Evolutionary conservation across 306 rosid genomes (phyloP).

Genomic region (Adenanthera pavonina): DNA sequence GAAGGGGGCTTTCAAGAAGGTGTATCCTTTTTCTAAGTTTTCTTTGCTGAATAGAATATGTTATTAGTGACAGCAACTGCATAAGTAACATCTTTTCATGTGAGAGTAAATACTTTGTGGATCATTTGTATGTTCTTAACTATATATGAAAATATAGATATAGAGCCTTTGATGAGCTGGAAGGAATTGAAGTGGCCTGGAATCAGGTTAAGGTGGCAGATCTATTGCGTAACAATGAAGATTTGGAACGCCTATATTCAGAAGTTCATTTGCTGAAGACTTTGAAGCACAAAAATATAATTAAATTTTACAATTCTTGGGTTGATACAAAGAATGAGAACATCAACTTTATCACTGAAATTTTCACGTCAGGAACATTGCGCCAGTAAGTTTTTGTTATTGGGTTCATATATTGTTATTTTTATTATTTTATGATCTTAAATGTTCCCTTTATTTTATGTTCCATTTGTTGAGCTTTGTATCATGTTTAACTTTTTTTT

Average conservation of each 20-base stretch:
- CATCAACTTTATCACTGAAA: slow-evolving; percentile 92
- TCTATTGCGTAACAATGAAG: slow-evolving; percentile 77
- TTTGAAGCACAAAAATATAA: slow-evolving; percentile 92
- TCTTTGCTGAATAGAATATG: neutral
- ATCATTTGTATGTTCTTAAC: slow-evolving; percentile 57
- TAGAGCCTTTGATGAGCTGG: slow-evolving; percentile 94
- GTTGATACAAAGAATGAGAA: slow-evolving; percentile 76
- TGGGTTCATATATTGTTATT: neutral
- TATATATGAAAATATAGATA: slow-evolving; percentile 64
- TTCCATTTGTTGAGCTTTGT: slow-evolving; percentile 4
- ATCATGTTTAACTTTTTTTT: slow-evolving; percentile 28
- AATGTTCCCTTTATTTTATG: too few species aligned
- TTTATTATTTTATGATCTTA: slow-evolving; percentile 1
- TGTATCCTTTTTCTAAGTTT: slow-evolving; percentile 72
- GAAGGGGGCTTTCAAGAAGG: slow-evolving; percentile 96
- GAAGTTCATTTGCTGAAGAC: slow-evolving; percentile 97
- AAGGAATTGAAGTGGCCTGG: slow-evolving; percentile 99
- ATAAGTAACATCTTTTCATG: neutral
- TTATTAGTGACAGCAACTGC: slow-evolving; percentile 1
- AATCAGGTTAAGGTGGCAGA: slow-evolving; percentile 94
- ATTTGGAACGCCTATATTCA: slow-evolving; percentile 87
- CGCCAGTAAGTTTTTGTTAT: slow-evolving; percentile 73
- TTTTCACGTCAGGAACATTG: slow-evolving; percentile 90
- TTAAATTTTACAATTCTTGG: slow-evolving; percentile 91
- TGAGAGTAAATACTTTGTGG: neutral